A percentile compares a stretch with the other conserved stretches of the same genome.
phyloP scores from a whole-genome alignment of 768 basidiomycete genomes.

The Cubamyces sp. region DNA sequence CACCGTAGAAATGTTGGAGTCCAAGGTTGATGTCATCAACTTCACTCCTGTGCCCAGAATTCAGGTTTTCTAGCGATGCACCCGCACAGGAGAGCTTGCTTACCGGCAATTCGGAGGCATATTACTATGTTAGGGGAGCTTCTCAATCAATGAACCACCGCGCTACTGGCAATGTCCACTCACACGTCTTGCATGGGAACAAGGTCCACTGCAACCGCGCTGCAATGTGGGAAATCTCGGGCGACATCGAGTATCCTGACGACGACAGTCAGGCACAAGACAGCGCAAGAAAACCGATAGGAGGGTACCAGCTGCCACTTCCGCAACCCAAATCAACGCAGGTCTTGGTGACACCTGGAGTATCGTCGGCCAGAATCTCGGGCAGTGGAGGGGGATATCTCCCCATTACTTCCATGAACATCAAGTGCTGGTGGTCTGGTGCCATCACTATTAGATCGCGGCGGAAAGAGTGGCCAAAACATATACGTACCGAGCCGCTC shows the following conservation, averaged over 20 bases:
- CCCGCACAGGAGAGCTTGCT: conserved; percentile 5
- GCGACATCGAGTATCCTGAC: conserved; percentile 77
- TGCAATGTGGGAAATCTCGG: conserved; percentile 69
- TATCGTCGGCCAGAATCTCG: conserved; percentile 62
- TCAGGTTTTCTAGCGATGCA: too few species aligned
- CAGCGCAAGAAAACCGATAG: not conserved
- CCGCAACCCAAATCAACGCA: conserved; percentile 81
- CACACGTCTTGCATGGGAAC: conserved; percentile 78
- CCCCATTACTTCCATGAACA: conserved; percentile 69
- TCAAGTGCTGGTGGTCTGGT: conserved; percentile 66
- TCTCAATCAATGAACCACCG: conserved; percentile 16
- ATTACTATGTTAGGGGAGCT: conserved; percentile 41
- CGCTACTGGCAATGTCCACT: conserved; percentile 34
- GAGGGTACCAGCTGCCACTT: conserved; percentile 69
- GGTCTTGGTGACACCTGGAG: conserved; percentile 60
- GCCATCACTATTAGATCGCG: conserved; percentile 8
- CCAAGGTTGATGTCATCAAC: conserved; percentile 86
- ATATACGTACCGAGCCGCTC: conserved; percentile 60
- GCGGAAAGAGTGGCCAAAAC: not conserved
- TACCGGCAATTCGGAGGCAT: conserved; percentile 78
- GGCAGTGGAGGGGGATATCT: conserved; percentile 64
- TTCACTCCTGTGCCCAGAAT: conserved; percentile 58
- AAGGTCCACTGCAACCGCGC: conserved; percentile 75
- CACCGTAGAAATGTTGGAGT: conserved; percentile 78
- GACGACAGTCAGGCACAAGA: conserved; percentile 12